Conservation (phyloP, 1,284 basidiomycete genomes). For the Vanrija sp. region DNA sequence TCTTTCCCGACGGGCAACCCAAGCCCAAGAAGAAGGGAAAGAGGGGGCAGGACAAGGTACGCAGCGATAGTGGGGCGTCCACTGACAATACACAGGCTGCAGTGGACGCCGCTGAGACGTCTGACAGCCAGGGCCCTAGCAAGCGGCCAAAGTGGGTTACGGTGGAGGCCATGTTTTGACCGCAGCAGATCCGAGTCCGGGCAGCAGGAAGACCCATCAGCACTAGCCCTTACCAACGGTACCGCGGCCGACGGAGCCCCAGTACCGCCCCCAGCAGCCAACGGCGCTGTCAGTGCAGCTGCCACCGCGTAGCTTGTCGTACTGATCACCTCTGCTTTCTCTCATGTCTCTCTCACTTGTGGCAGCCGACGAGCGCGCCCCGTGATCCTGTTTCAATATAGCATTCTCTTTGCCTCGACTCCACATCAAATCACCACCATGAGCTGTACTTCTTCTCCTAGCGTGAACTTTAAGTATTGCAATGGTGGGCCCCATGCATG, state of each 20-base stretch:
- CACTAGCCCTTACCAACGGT: neutral
- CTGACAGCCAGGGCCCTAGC: constrained; percentile 37
- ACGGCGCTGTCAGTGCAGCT: neutral
- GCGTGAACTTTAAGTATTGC: neutral
- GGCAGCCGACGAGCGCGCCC: neutral
- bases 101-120: constrained; percentile 26
- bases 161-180: neutral
- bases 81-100: too few relatives aligned
- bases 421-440: neutral
- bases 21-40: constrained; percentile 47
- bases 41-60: constrained; percentile 35
- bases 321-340: neutral
- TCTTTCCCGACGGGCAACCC: constrained; percentile 44
- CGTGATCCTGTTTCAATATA: constrained; percentile 3
- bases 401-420: neutral
- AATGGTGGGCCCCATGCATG: neutral
- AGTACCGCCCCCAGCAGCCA: neutral
- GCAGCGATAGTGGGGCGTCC: neutral
- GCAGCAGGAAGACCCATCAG: neutral
- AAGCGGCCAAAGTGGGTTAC: constrained; percentile 40
- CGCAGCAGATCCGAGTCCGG: neutral
- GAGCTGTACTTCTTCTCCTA: constrained; percentile 1
- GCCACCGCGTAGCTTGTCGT: neutral
- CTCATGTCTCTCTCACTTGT: neutral
- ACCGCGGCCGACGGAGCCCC: neutral